Conservation (phyloP, 345 rosid species). For the Brassica napus region DNA sequence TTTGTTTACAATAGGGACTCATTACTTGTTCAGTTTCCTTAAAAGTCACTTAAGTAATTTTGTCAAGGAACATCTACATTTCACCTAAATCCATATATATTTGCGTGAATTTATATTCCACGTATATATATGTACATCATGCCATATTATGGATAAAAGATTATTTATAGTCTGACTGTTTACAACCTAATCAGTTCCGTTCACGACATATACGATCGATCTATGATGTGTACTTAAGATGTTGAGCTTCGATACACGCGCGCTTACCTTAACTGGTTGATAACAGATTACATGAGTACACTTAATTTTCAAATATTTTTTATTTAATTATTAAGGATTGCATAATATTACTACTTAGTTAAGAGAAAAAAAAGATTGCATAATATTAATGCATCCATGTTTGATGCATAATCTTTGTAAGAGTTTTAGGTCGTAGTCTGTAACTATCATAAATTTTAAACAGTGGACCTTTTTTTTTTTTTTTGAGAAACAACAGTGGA, state of each 20-base stretch:
- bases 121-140: background rate
- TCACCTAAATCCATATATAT: background rate
- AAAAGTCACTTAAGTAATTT: conserved; percentile 16
- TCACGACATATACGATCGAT: background rate
- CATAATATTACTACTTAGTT: background rate
- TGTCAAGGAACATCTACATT: background rate
- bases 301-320: background rate
- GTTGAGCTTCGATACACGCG: background rate
- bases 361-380: background rate
- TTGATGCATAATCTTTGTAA: background rate
- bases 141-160: background rate
- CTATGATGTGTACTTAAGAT: background rate
- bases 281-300: background rate
- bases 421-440: background rate
- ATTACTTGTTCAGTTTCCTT: conserved; percentile 27
- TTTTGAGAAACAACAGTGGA: too few relatives aligned
- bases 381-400: too few relatives aligned
- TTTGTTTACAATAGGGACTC: background rate
- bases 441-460: background rate
- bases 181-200: background rate
- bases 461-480: background rate
- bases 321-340: background rate
- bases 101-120: background rate
- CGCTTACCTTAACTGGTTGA: background rate
- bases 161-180: background rate